These are phyloP conservation scores for Hymenoscyphus salicellus DNA, from an alignment of 2,329 filamentous ascomycete genomes.

Conservation along the genomic window DNA sequence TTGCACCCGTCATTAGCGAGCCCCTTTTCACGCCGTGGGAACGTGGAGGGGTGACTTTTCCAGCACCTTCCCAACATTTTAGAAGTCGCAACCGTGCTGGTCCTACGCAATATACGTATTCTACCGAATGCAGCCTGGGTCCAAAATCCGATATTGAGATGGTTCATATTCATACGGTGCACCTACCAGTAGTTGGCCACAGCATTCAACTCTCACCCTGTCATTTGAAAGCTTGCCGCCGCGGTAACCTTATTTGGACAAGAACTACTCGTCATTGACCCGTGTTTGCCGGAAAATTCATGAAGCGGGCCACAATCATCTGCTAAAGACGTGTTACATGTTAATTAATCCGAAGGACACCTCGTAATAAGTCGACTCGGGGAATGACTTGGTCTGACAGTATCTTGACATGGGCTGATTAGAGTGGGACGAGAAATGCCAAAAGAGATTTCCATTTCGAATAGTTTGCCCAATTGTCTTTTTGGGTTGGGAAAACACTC, in stretches of 20 bases:
- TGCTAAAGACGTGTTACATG: background rate
- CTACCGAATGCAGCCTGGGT: background rate
- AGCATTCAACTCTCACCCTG: background rate
- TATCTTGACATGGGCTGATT: slow-evolving; percentile 9
- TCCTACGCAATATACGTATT: background rate
- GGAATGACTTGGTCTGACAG: slow-evolving; percentile 9
- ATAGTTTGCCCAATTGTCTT: slow-evolving; percentile 7
- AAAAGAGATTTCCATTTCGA: slow-evolving; percentile 12
- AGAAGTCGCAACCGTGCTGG: background rate
- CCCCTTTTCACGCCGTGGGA: slow-evolving; percentile 4
- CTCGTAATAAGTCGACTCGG: slow-evolving; percentile 14
- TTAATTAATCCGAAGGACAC: slow-evolving; percentile 18
- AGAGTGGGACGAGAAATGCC: no score
- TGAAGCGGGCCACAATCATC: background rate
- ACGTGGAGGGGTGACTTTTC: background rate
- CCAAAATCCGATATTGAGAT: background rate
- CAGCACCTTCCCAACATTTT: background rate
- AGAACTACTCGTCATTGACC: background rate
- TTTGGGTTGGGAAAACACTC: background rate
- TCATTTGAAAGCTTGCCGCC: background rate
- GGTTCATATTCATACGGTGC: background rate
- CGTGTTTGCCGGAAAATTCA: background rate
- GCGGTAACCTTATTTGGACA: background rate
- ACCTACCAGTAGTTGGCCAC: background rate
- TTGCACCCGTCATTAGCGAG: background rate